Base-by-base conservation (phyloP, 169 alveolate genomes). In the Toxoplasma gondii region DNA sequence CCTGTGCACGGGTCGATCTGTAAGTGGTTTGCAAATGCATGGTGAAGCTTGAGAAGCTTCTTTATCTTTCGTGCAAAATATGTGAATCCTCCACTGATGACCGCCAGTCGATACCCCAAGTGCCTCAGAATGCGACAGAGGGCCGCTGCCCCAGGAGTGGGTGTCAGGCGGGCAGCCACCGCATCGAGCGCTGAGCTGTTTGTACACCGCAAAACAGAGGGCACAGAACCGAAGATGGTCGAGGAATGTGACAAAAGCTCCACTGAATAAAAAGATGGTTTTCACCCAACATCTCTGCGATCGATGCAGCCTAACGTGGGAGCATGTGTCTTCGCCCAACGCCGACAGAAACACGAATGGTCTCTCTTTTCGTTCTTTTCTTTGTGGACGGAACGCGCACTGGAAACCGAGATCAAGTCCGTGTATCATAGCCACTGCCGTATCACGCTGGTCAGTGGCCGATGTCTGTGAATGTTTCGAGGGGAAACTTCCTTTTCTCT, bases 81-180 rank as follows among this genome's bases (percentile, higher is more conserved):
- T 36, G 93, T 45, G 58, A 88, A 88, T 19, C 93, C 93, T 17
- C 93, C 93, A 36, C 87, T 67, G 49, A 88, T 69, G 54, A 88
- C 93, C 54, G 93, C 93, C 44, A 88, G 36, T 0, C 93, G 93
- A 88, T 88, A 88, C 19, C 93, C 93, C 24, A 88, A 36, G 24
- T 67, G 84, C 54, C 93, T 24, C 93, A 88, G 36, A 27, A 88
- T 36, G 9, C 84, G 45, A 34, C 93, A 88, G 64, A 88, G 82
- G 44, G n/a, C 67, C 9, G 84, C 87, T 10, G 93, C 93, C n/a
- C 93, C 93, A 27, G 93, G 93, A 10, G 93, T 88, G 22, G 84
- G 84, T 7, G 81, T 69, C 83, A 88, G 64, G 17, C 90, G 90
- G 2, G 90, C 90, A 16, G 90, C 90, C 44, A 82, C 90, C 5